Evolutionary conservation across 805 yeast species (phyloP), one percentile per base, ranked within the genome.

Genomic region (Kuraishia piskuri): DNA sequence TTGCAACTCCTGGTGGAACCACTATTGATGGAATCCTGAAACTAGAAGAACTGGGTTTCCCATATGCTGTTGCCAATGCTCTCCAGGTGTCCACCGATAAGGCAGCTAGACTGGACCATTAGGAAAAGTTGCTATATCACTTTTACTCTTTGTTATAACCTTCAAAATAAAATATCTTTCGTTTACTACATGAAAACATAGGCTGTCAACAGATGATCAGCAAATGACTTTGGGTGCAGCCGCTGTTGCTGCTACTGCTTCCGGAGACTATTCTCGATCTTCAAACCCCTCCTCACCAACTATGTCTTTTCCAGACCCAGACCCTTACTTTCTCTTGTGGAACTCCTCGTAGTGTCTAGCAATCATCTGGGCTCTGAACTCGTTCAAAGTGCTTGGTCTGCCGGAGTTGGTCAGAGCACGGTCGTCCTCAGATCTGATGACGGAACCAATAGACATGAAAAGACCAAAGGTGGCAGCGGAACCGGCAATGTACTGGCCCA

Each of bases 1-100:
- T 94, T 7, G 90, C 97, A 65, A 94, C 99, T 0, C 99, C 99
- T 22, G 99, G 94, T 26, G 99, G 99, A 36, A 91, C 97, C 51
- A 94, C 99, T 3, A 94, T 94, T 66, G 96, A 96, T 10, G 99
- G 99, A 0, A 73, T 94, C 55, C 78, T 92, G 68, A 89, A 83
- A 58, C 83, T 94, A 86, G 99, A 94, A 73, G 96, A 90, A 59
- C 40, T 25, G n/a, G 50, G 23, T 4, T 24, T 20, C 17, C 22
- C 36, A 19, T 48, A 26, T 22, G 24, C 22, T 20, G 20, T 21
- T 19, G 50, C 50, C 44, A 25, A 20, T 3, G 40, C 40, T 31
- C 40, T 31, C 17, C 40, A 31, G 40, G 40, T 31, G 17, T 31
- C 40, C 14, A 31, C 40, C 17, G 40, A 31, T 31, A 31, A 31